phyloP scores from a whole-genome alignment of 129 eudicot species.

The Dittrichia graveolens region DNA sequence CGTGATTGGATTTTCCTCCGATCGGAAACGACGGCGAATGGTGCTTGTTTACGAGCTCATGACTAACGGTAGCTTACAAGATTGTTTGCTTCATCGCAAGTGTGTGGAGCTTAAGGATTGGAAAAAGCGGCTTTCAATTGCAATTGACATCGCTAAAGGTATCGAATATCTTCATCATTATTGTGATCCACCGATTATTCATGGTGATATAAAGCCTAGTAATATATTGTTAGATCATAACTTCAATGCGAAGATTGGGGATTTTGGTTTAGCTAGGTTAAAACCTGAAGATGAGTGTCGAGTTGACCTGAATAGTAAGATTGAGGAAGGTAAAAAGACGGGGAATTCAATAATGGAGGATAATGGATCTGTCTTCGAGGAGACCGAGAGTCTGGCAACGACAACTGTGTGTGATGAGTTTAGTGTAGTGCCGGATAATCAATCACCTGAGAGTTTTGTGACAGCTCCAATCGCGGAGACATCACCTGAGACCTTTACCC shows the following conservation, averaged over 20 bases:
- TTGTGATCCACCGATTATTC: constrained; percentile 86
- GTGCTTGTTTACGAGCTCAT: constrained; percentile 84
- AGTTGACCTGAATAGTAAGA: constrained; percentile 39
- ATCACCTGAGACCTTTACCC: constrained; percentile 48
- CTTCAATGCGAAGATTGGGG: constrained; percentile 77
- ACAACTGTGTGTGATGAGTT: constrained; percentile 62
- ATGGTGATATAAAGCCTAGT: constrained; percentile 96
- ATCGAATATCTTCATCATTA: constrained; percentile 78
- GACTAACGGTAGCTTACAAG: constrained; percentile 88
- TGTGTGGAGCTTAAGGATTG: constrained; percentile 59
- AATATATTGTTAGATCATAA: constrained; percentile 64
- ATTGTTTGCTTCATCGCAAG: constrained; percentile 72
- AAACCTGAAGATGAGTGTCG: constrained; percentile 53
- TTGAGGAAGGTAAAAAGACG: constrained; percentile 36
- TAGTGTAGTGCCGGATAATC: constrained; percentile 38
- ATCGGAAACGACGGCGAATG: constrained; percentile 71
- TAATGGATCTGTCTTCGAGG: constrained; percentile 69
- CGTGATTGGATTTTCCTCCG: constrained; percentile 76
- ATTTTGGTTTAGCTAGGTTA: constrained; percentile 85
- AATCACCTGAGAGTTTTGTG: constrained; percentile 60
- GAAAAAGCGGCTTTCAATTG: constrained; percentile 56
- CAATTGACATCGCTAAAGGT: constrained; percentile 74
- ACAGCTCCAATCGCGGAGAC: constrained; percentile 45
- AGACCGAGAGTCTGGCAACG: constrained; percentile 70
- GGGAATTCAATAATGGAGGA: constrained; percentile 50